Conservation (phyloP, 805 yeast genomes). For the Candida easanensis region DNA sequence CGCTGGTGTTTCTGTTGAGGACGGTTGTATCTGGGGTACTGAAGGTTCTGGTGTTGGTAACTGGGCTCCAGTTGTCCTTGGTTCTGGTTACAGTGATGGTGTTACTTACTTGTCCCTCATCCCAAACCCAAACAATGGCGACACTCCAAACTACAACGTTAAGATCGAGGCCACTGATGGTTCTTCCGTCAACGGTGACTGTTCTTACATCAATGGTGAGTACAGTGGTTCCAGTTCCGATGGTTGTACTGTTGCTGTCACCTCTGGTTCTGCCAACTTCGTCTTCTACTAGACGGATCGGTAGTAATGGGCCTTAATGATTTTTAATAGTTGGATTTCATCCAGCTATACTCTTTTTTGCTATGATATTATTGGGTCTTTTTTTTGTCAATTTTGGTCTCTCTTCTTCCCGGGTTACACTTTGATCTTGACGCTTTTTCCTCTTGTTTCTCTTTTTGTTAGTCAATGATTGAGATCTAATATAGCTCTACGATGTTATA, state of each 20-base stretch:
- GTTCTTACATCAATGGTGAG: constrained; percentile 75
- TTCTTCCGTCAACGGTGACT: constrained; percentile 60
- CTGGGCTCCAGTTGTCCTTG: constrained; percentile 97
- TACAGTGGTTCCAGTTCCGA: constrained; percentile 66
- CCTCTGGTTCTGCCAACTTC: constrained; percentile 58
- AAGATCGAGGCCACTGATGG: constrained; percentile 73
- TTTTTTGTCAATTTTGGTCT: too few relatives aligned
- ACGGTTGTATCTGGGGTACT: constrained; percentile 94
- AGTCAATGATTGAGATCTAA: too few relatives aligned
- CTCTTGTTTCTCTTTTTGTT: too few relatives aligned
- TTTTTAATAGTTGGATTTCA: too few relatives aligned
- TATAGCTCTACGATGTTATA: too few relatives aligned
- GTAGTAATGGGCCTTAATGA: too few relatives aligned
- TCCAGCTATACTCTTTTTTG: not conserved
- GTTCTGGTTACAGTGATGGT: constrained; percentile 75
- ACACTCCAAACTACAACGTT: constrained; percentile 65
- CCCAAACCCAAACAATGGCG: constrained; percentile 88
- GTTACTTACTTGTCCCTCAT: constrained; percentile 83
- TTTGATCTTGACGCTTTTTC: too few relatives aligned
- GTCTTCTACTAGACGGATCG: constrained; percentile 40
- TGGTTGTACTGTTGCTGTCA: constrained; percentile 76
- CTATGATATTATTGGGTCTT: not conserved
- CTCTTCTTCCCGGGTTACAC: too few relatives aligned
- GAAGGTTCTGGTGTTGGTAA: constrained; percentile 82
- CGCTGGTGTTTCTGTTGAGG: constrained; percentile 86